Evolutionary conservation across 2,329 filamentous ascomycete species (phyloP).

Genomic region (Orbilia oligospora): DNA sequence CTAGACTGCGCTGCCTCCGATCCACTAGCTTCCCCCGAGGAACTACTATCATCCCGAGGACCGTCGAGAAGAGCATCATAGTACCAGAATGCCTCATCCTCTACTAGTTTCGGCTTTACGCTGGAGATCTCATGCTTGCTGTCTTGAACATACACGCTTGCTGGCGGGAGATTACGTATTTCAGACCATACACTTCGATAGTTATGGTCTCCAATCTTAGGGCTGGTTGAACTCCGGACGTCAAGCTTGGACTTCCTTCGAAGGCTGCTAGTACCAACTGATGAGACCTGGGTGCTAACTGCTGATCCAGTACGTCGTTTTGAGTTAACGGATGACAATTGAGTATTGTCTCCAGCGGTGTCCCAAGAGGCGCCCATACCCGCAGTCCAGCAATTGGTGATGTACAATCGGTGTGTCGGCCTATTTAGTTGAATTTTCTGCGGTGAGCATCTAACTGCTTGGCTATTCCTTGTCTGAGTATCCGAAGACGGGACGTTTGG

Average conservation of each 20-base stretch:
- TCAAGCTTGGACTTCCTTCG: conserved; percentile 33
- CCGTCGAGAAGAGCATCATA: conserved; percentile 54
- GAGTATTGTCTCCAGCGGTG: conserved; percentile 40
- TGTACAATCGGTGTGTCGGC: conserved; percentile 52
- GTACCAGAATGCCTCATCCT: conserved; percentile 58
- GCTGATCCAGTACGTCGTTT: conserved; percentile 39
- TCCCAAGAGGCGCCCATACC: conserved; percentile 47
- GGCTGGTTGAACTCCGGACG: conserved; percentile 25
- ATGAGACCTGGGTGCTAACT: conserved; percentile 54
- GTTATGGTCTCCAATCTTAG: conserved; percentile 19
- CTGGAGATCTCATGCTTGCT: conserved; percentile 45
- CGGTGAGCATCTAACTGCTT: conserved; percentile 26
- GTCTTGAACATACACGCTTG: conserved; percentile 45
- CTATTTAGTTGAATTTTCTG: conserved; percentile 13
- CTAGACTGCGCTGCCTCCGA: conserved; percentile 17
- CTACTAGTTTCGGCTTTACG: conserved; percentile 37
- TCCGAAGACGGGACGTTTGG: conserved; percentile 27
- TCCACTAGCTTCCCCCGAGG: conserved; percentile 42
- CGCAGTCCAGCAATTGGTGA: conserved; percentile 50
- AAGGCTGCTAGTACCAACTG: conserved; percentile 18
- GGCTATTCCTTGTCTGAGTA: conserved; percentile 37
- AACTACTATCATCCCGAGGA: conserved; percentile 40
- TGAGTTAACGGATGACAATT: conserved; percentile 42
- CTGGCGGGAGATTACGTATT: conserved; percentile 49
- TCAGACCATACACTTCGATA: conserved; percentile 50